phyloP scores from a whole-genome alignment of 345 rosid species.

The Corymbia maculata region DNA sequence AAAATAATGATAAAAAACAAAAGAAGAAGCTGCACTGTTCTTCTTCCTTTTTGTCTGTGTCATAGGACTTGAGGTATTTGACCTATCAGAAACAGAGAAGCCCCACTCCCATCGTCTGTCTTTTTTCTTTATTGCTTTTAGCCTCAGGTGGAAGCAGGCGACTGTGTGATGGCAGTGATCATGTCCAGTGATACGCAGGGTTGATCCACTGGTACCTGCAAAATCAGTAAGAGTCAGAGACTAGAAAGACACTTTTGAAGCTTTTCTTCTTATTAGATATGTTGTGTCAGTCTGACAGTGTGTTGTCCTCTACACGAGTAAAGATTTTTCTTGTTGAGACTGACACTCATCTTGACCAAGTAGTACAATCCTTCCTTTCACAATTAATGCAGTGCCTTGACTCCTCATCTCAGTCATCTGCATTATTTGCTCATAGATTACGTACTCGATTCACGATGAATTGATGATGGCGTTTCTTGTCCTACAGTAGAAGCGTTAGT shows the following conservation, averaged over 20 bases:
- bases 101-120: background rate
- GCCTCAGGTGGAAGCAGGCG: slow-evolving; percentile 17
- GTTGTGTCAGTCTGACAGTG: background rate
- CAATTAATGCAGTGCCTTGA: background rate
- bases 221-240: background rate
- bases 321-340: background rate
- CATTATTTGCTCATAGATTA: background rate
- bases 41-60: background rate
- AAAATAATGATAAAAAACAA: background rate
- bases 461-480: background rate
- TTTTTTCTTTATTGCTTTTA: background rate
- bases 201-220: slow-evolving; percentile 89
- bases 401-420: background rate
- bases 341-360: background rate
- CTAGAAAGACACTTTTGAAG: background rate
- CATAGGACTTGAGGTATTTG: background rate
- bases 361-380: background rate
- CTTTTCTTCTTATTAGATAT: background rate
- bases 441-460: background rate
- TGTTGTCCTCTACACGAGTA: background rate
- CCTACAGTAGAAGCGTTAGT: background rate
- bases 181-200: slow-evolving; percentile 79
- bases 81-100: background rate
- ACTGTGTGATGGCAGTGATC: slow-evolving; percentile 60
- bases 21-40: background rate